A percentile compares a stretch with the other conserved stretches of the same genome.
phyloP scores from a whole-genome alignment of 495 filamentous ascomycete species.

The Aspergillus cristatus region DNA sequence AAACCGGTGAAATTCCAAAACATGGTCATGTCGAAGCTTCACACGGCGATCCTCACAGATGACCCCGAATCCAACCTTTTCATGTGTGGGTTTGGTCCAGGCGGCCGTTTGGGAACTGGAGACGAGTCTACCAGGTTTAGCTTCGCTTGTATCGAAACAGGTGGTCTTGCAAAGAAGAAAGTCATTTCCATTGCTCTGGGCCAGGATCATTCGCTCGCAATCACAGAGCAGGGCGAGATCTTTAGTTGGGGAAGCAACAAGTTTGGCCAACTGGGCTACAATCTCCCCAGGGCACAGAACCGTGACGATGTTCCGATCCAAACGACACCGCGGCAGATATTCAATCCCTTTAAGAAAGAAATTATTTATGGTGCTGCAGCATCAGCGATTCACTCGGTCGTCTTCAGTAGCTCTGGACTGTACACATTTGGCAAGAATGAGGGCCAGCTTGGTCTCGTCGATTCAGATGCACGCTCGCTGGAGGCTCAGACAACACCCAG shows the following conservation, averaged over 20 bases:
- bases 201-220: constrained; percentile 81
- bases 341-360: constrained; percentile 84
- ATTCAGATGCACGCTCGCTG: constrained; percentile 86
- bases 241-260: constrained; percentile 92
- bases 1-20: constrained; percentile 65
- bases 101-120: constrained; percentile 82
- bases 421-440: constrained; percentile 96
- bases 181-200: constrained; percentile 69
- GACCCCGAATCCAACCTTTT: constrained; percentile 90
- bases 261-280: constrained; percentile 79
- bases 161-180: constrained; percentile 59
- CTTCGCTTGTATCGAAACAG: constrained; percentile 70
- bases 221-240: constrained; percentile 71
- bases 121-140: constrained; percentile 81
- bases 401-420: constrained; percentile 68
- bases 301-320: constrained; percentile 71
- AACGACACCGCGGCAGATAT: constrained; percentile 74
- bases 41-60: constrained; percentile 81
- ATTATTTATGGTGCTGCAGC: constrained; percentile 72
- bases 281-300: constrained; percentile 43
- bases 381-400: constrained; percentile 87
- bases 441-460: constrained; percentile 87
- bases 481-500: constrained; percentile 73
- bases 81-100: constrained; percentile 83
- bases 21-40: constrained; percentile 79